Evolutionary conservation across 345 rosid genomes (phyloP).

Genomic region (Toxicodendron radicans): DNA sequence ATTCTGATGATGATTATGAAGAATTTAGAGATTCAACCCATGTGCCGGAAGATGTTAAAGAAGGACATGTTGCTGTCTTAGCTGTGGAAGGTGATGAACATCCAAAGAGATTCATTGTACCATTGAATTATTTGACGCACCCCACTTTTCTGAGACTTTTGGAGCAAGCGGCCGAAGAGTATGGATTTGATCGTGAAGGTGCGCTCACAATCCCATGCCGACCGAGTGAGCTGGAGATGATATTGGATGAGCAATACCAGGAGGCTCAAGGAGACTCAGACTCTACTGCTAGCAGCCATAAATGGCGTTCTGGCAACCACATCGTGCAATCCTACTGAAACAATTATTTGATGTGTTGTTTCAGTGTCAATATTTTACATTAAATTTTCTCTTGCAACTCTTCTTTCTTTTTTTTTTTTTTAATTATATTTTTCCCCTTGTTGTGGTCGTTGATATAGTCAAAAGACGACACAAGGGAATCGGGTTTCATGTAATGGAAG

Average conservation of each 20-base stretch:
- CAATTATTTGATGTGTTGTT: neutral
- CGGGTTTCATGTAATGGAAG: neutral
- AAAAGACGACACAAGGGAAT: neutral
- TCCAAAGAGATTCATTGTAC: constrained; percentile 52
- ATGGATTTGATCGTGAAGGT: constrained; percentile 43
- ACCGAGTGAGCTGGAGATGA: constrained; percentile 41
- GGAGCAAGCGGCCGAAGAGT: constrained; percentile 57
- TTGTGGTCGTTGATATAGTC: neutral
- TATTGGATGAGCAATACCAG: constrained; percentile 28
- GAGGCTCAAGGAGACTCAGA: neutral
- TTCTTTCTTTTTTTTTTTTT: neutral
- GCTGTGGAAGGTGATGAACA: constrained; percentile 46
- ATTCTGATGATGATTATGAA: constrained; percentile 9
- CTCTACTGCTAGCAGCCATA: neutral
- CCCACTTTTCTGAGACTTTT: constrained; percentile 44
- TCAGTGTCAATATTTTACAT: too few species aligned
- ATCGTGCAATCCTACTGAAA: constrained; percentile 1
- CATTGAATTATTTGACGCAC: constrained; percentile 47
- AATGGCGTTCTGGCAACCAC: neutral
- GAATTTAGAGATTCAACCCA: constrained; percentile 2
- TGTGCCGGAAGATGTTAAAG: constrained; percentile 70
- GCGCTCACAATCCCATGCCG: constrained; percentile 46
- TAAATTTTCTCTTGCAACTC: neutral
- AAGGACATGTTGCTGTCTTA: constrained; percentile 68
- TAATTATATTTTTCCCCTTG: neutral